Evolutionary conservation across 768 basidiomycete genomes (phyloP).

Genomic region (Suillus hirtellus): DNA sequence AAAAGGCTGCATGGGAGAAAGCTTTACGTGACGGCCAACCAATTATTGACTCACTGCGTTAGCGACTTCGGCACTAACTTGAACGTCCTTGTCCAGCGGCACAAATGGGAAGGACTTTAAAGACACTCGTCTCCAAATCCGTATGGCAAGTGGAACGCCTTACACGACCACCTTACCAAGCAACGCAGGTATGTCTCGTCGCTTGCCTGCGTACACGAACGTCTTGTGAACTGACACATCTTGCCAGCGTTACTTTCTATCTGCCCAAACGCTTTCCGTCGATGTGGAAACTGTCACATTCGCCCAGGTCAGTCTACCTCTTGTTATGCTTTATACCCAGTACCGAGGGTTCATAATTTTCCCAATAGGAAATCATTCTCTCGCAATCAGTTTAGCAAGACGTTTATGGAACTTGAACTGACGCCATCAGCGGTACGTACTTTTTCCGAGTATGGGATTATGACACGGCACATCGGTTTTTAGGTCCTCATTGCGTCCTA

Average conservation of each 20-base stretch:
- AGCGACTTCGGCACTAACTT: too few species aligned
- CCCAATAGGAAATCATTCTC: too few species aligned
- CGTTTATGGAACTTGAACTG: conserved; percentile 79
- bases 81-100: conserved; percentile 24
- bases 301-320: too few species aligned
- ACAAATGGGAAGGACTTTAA: conserved; percentile 63
- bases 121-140: conserved; percentile 78
- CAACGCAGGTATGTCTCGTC: conserved; percentile 60
- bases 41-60: conserved; percentile 20
- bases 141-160: conserved; percentile 77
- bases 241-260: too few species aligned
- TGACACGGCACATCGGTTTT: conserved; percentile 1
- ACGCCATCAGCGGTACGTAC: conserved; percentile 84
- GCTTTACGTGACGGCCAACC: too few species aligned
- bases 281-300: too few species aligned
- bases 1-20: too few species aligned
- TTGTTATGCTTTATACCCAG: too few species aligned
- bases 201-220: too few species aligned
- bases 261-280: too few species aligned
- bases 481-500: conserved; percentile 57
- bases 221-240: too few species aligned
- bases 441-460: neutral
- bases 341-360: too few species aligned
- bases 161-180: conserved; percentile 78
- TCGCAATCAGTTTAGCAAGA: conserved; percentile 69